Evolutionary conservation across 2,329 filamentous ascomycete genomes (phyloP).

Genomic region (Colletotrichum aenigma): DNA sequence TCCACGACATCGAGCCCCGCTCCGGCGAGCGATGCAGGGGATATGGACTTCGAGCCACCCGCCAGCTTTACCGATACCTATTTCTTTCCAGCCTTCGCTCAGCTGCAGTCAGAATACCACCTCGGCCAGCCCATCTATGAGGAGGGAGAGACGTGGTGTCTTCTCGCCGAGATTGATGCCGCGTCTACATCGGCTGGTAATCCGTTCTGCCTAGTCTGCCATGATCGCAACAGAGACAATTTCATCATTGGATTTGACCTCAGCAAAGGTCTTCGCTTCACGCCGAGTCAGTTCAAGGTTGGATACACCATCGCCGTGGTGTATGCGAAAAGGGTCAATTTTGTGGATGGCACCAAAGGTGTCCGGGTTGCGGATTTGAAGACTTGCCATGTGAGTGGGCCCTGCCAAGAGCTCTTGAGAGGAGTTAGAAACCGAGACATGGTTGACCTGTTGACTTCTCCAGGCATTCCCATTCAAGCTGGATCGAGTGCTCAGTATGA

Average conservation of each 20-base stretch:
- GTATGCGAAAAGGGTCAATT: neutral
- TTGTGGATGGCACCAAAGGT: neutral
- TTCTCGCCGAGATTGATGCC: neutral
- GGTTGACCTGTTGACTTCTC: neutral
- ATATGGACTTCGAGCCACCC: neutral
- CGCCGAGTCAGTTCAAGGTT: neutral
- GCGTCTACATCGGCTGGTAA: neutral
- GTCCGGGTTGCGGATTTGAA: neutral
- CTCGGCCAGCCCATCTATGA: neutral
- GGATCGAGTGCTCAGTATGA: neutral
- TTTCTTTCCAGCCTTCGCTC: neutral
- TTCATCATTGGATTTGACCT: neutral
- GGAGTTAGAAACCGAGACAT: neutral
- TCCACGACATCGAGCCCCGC: neutral
- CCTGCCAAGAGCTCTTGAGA: neutral
- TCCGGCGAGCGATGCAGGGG: neutral
- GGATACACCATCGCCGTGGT: neutral
- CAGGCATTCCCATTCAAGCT: neutral
- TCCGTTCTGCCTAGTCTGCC: neutral
- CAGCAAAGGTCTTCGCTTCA: neutral
- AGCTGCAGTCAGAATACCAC: neutral
- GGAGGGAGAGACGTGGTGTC: neutral
- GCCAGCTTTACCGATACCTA: neutral
- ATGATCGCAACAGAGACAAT: neutral
- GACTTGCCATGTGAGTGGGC: neutral